A percentile compares a stretch with the other conserved stretches of the same genome.
Conservation (phyloP, 2,329 filamentous ascomycete species). For the Pseudogymnoascus sp. region DNA sequence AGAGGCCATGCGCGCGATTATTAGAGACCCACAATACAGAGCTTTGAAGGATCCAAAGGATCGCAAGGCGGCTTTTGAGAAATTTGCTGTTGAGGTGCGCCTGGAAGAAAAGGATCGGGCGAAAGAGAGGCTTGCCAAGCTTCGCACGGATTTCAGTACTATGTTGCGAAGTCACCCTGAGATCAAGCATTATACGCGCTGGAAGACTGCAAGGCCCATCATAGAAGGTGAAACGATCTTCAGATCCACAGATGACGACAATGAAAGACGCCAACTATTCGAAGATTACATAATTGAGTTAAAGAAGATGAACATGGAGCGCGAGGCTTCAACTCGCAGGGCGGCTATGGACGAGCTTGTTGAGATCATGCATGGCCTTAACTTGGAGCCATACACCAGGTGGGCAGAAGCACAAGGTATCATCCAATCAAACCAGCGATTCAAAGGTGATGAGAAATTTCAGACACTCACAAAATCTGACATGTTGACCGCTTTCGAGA, state of each 20-base stretch:
- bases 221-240: constrained; percentile 95
- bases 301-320: constrained; percentile 69
- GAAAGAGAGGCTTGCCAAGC: constrained; percentile 84
- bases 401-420: constrained; percentile 85
- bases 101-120: constrained; percentile 89
- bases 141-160: constrained; percentile 85
- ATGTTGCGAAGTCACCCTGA: constrained; percentile 96
- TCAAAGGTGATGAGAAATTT: constrained; percentile 77
- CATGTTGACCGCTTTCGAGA: constrained; percentile 85
- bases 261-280: constrained; percentile 80
- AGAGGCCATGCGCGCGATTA: constrained; percentile 73
- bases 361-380: constrained; percentile 65
- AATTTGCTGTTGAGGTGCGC: constrained; percentile 84
- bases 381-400: constrained; percentile 85
- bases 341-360: constrained; percentile 78
- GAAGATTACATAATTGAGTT: constrained; percentile 85
- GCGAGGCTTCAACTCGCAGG: constrained; percentile 63
- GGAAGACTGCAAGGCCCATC: constrained; percentile 91
- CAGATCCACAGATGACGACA: constrained; percentile 78
- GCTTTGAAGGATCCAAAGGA: constrained; percentile 89
- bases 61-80: constrained; percentile 83
- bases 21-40: constrained; percentile 86
- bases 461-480: constrained; percentile 78
- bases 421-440: constrained; percentile 67
- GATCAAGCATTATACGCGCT: constrained; percentile 93